A percentile compares a stretch with the other conserved stretches of the same genome.
These are phyloP conservation scores for Pelagophyceae sp. DNA, from an alignment of 352 stramenopile genomes.

Conservation along the genomic window DNA sequence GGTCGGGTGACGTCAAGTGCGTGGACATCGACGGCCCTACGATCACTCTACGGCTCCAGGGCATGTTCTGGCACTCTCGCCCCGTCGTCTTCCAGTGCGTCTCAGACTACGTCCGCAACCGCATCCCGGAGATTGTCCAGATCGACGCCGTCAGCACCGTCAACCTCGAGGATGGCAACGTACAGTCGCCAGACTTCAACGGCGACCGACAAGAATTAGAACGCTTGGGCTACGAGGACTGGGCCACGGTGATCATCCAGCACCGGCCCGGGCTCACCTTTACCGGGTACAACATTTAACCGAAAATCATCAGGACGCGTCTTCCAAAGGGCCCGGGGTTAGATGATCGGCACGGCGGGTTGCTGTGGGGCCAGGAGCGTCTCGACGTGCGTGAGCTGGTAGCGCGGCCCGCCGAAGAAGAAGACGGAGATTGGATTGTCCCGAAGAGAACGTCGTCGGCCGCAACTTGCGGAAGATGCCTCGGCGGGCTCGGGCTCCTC, in stretches of 20 bases:
- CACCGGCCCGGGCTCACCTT: constrained; percentile 9
- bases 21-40: background rate
- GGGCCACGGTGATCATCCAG: background rate
- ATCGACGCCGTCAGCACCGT: background rate
- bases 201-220: background rate
- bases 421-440: no score
- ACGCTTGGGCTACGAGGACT: constrained; percentile 3
- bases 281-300: constrained; percentile 2
- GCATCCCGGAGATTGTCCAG: constrained; percentile 12
- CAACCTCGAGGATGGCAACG: background rate
- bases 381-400: no score
- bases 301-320: no score
- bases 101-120: background rate
- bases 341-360: no score
- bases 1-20: background rate
- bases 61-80: constrained; percentile 4
- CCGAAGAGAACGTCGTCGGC: no score
- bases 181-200: background rate
- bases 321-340: no score
- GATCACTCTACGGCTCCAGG: background rate
- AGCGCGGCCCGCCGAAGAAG: no score
- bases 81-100: background rate
- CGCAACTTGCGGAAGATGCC: no score
- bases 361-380: no score
- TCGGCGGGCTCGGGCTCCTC: no score